Percentiles rank a stretch among this genome's conserved stretches.
Evolutionary conservation across 2,329 filamentous ascomycete species (phyloP).

Genomic region (Scolecobasidium constrictum): DNA sequence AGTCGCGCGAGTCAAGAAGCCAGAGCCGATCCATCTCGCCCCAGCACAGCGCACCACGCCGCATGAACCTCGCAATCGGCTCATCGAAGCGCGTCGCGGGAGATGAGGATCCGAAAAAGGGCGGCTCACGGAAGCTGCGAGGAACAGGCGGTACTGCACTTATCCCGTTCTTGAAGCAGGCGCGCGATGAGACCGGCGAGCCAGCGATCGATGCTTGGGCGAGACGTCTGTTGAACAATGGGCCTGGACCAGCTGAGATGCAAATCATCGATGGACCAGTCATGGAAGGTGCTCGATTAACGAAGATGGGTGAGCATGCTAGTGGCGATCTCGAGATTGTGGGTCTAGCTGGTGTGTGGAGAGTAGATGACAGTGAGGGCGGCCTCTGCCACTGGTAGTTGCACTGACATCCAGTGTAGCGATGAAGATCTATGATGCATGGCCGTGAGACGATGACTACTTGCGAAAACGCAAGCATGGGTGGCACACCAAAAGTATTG

Average conservation of each 20-base stretch:
- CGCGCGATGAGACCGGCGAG: slow-evolving; percentile 89
- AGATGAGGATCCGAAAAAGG: slow-evolving; percentile 11
- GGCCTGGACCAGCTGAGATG: slow-evolving; percentile 23
- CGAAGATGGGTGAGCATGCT: slow-evolving; percentile 41
- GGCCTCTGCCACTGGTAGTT: slow-evolving; percentile 45
- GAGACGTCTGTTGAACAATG: slow-evolving; percentile 44
- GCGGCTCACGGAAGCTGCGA: slow-evolving; percentile 50
- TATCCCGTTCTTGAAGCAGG: slow-evolving; percentile 94
- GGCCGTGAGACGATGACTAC: no score
- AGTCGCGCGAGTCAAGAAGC: slow-evolving; percentile 63
- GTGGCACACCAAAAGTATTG: neutral
- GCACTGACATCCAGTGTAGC: no score
- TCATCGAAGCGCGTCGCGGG: slow-evolving; percentile 12
- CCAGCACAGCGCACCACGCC: slow-evolving; percentile 10
- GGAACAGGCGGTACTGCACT: slow-evolving; percentile 90
- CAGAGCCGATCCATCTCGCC: slow-evolving; percentile 45
- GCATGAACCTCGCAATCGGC: slow-evolving; percentile 41
- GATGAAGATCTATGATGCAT: no score
- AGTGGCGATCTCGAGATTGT: slow-evolving; percentile 47
- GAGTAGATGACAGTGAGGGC: slow-evolving; percentile 70
- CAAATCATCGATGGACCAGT: slow-evolving; percentile 8
- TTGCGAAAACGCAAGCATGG: no score
- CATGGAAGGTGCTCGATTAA: slow-evolving; percentile 37
- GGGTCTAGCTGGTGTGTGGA: slow-evolving; percentile 78
- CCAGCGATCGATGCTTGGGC: slow-evolving; percentile 67